Percentiles rank a stretch among this genome's conserved stretches.
Evolutionary conservation across 192 early-diverging fungal genomes (phyloP).

Genomic region (Gonapodya prolifera): DNA sequence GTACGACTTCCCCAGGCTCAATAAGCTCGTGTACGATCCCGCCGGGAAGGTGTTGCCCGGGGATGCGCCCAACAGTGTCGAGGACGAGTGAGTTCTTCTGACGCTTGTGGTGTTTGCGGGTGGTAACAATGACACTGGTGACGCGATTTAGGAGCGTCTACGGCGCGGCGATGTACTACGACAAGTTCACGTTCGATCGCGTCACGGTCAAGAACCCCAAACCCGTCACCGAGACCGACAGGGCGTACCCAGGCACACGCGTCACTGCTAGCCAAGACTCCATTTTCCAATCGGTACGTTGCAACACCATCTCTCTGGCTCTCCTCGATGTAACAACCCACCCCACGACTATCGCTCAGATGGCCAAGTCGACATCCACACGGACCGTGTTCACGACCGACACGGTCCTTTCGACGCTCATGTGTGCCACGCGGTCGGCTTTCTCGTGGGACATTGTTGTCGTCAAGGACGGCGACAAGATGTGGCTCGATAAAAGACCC

Average conservation of each 20-base stretch:
- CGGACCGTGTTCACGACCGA: slow-evolving; percentile 77
- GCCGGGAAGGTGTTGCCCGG: slow-evolving; percentile 37
- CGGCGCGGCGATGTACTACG: slow-evolving; percentile 58
- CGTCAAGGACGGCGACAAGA: slow-evolving; percentile 60
- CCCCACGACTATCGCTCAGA: not conserved
- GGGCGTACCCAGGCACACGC: slow-evolving; percentile 46
- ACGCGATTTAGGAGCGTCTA: slow-evolving; percentile 49
- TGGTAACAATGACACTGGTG: too few relatives aligned
- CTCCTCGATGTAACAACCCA: not conserved
- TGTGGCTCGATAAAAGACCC: slow-evolving; percentile 86
- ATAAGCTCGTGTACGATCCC: slow-evolving; percentile 66
- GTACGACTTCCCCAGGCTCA: slow-evolving; percentile 81
- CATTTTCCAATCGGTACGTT: slow-evolving; percentile 42
- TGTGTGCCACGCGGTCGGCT: slow-evolving; percentile 80
- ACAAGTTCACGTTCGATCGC: slow-evolving; percentile 77
- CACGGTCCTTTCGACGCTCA: slow-evolving; percentile 74
- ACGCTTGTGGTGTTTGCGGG: too few relatives aligned
- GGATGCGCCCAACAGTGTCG: not conserved
- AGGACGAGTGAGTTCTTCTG: too few relatives aligned
- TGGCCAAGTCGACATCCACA: not conserved
- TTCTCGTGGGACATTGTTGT: slow-evolving; percentile 96
- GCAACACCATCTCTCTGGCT: not conserved
- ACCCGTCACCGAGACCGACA: slow-evolving; percentile 49
- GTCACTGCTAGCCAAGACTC: slow-evolving; percentile 80
- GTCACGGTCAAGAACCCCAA: slow-evolving; percentile 68